phyloP scores from a whole-genome alignment of 257 asterid species.

The Forsythia suspensa region DNA sequence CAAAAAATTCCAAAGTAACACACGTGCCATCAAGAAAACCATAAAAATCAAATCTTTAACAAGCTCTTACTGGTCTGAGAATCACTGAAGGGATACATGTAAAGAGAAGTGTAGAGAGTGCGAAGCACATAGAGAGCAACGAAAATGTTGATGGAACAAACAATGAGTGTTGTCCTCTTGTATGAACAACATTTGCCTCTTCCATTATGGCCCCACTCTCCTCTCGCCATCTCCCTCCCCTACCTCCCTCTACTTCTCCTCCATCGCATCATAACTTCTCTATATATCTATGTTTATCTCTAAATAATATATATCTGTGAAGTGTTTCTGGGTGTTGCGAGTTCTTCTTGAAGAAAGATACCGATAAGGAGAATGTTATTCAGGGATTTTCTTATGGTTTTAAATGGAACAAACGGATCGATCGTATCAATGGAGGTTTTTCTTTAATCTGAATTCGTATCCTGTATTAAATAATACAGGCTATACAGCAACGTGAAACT shows the following conservation, averaged over 20 bases:
- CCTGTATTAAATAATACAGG: not conserved
- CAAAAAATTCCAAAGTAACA: not conserved
- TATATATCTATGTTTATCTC: not conserved
- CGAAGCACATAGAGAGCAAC: constrained; percentile 79
- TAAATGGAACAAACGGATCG: not conserved
- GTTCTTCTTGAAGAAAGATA: not conserved
- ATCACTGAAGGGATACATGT: constrained; percentile 55
- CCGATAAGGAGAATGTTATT: not conserved
- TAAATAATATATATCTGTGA: not conserved
- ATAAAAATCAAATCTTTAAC: constrained; percentile 9
- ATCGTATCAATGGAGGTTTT: not conserved
- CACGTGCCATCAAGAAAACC: constrained; percentile 22
- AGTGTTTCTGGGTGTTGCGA: not conserved
- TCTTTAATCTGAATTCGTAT: not conserved
- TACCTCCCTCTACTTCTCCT: constrained; percentile 40
- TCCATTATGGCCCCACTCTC: constrained; percentile 60
- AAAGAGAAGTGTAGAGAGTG: constrained; percentile 69
- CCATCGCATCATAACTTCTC: constrained; percentile 41
- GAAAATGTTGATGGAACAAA: constrained; percentile 69
- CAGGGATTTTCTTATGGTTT: not conserved
- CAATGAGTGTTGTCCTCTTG: constrained; percentile 63
- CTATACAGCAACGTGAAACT: not conserved
- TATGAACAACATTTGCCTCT: constrained; percentile 71
- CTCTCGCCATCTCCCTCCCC: constrained; percentile 62
- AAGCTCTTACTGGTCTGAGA: constrained; percentile 46